These are phyloP conservation scores for Mycosarcoma maydis DNA, from an alignment of 1,284 basidiomycete genomes.

Conservation along the genomic window DNA sequence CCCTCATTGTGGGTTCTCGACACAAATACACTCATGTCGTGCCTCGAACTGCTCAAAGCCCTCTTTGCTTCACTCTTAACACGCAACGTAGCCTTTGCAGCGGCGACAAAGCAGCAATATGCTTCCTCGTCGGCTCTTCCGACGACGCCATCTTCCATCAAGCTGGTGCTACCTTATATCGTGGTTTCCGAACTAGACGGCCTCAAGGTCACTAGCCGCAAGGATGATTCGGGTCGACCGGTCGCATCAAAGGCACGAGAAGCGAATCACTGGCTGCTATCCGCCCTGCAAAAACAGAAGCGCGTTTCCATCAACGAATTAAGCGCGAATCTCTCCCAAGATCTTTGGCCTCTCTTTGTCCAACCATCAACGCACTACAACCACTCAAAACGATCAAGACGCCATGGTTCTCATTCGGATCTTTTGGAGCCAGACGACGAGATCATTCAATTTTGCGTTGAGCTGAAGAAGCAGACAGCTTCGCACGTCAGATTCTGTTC, in stretches of 20 bases:
- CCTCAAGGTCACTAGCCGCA: conserved; percentile 32
- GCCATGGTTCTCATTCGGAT: background rate
- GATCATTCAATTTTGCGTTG: conserved; percentile 37
- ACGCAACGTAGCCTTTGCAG: conserved; percentile 27
- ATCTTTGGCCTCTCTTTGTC: conserved; percentile 31
- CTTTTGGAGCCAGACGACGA: conserved; percentile 30
- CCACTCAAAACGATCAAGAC: background rate
- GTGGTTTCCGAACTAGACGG: conserved; percentile 45
- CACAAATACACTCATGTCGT: conserved; percentile 47
- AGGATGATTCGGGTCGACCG: conserved; percentile 21
- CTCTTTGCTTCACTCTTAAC: conserved; percentile 42
- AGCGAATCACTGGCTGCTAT: conserved; percentile 44
- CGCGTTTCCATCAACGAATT: conserved; percentile 24
- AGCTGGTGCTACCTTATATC: conserved; percentile 37
- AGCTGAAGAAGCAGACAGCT: conserved; percentile 22
- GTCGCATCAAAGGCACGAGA: conserved; percentile 37
- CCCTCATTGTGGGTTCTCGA: conserved; percentile 46
- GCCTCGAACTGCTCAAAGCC: conserved; percentile 42
- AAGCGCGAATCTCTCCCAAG: conserved; percentile 16
- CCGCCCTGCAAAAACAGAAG: conserved; percentile 48
- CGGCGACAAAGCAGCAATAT: conserved; percentile 1
- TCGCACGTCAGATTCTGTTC: conserved; percentile 36
- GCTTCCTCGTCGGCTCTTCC: background rate
- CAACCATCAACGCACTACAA: conserved; percentile 32
- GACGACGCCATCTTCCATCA: conserved; percentile 28